Percentiles rank a stretch among this genome's conserved stretches.
Evolutionary conservation across 371 early-diverging fungal genomes (phyloP).

Genomic region (Syncephalastrum sp.): DNA sequence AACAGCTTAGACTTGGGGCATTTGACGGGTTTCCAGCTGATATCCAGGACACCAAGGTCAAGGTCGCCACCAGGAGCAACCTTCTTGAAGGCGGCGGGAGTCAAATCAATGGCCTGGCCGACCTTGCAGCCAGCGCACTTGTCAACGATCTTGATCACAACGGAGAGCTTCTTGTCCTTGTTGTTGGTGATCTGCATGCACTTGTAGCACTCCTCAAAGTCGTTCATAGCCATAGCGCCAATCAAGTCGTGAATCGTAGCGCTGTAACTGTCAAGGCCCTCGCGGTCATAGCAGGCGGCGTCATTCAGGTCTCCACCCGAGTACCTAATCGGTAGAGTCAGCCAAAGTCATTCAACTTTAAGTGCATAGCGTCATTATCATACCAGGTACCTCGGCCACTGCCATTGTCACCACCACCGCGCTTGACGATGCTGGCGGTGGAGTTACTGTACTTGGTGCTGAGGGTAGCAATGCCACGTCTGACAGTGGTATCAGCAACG

Average conservation of each 20-base stretch:
- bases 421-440: conserved; percentile 26
- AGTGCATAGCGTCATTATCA: not conserved
- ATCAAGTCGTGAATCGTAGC: conserved; percentile 42
- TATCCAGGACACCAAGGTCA: conserved; percentile 42
- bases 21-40: conserved; percentile 36
- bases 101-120: conserved; percentile 43
- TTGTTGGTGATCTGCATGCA: conserved; percentile 52
- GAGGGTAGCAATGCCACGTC: conserved; percentile 38
- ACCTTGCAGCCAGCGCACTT: conserved; percentile 48
- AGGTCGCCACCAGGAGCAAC: conserved; percentile 36
- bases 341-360: not conserved
- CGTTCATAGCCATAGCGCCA: conserved; percentile 53
- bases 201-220: conserved; percentile 50
- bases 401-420: conserved; percentile 12
- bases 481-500: conserved; percentile 21
- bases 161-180: conserved; percentile 30
- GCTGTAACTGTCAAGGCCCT: conserved; percentile 39
- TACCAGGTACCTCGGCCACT: conserved; percentile 46
- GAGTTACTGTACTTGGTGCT: conserved; percentile 25
- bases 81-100: conserved; percentile 42
- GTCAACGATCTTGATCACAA: conserved; percentile 46
- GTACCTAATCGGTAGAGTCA: conserved; percentile 31
- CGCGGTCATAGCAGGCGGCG: conserved; percentile 52
- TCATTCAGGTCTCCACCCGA: conserved; percentile 45
- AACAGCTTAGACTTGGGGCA: conserved; percentile 30